phyloP scores from a whole-genome alignment of 495 filamentous ascomycete species.

The Pseudevernia furfuracea region DNA sequence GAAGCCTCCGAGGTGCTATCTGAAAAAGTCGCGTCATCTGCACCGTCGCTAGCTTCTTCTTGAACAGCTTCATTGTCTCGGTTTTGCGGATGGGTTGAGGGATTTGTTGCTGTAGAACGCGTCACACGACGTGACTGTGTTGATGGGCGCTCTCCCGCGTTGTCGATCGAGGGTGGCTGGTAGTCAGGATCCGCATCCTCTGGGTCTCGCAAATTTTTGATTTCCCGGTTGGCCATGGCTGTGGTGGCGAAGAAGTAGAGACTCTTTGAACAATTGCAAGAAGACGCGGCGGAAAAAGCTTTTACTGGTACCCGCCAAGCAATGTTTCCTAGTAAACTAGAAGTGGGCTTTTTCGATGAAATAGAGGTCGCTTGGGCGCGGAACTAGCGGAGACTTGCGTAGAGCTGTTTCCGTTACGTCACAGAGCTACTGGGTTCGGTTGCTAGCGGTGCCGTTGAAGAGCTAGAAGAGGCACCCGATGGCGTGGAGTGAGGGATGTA shows the following conservation, averaged over 20 bases:
- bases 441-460: not conserved
- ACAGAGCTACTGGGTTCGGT: not conserved
- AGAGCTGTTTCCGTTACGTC: not conserved
- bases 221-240: not conserved
- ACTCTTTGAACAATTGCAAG: not conserved
- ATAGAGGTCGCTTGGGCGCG: not conserved
- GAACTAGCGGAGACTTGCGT: not conserved
- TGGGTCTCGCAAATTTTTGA: too few species aligned
- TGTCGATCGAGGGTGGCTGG: not conserved
- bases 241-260: not conserved
- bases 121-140: not conserved
- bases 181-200: not conserved
- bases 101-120: not conserved
- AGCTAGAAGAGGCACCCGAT: not conserved
- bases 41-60: not conserved
- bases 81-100: not conserved
- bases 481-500: not conserved
- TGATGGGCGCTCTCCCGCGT: fast-evolving
- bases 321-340: not conserved
- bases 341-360: not conserved
- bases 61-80: not conserved
- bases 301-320: not conserved
- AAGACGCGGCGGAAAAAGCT: not conserved
- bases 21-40: not conserved
- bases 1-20: not conserved